Base-by-base conservation (phyloP, 306 rosid genomes). In the Hylodesmum podocarpum region DNA sequence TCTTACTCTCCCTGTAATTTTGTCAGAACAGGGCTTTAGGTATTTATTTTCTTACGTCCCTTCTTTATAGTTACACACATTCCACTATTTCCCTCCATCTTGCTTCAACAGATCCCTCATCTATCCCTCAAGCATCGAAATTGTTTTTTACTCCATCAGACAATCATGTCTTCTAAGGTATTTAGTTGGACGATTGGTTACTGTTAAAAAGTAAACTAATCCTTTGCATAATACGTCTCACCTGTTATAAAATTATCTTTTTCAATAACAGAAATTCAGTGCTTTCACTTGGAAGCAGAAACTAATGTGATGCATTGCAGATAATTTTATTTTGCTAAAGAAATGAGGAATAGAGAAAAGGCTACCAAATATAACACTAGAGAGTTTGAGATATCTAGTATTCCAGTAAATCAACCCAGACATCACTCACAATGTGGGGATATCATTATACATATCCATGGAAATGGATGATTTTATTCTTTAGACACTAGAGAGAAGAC, bases 391-490 rank as follows among this genome's bases (percentile, higher is more conserved):
- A 70, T 58, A 80, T 74, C 75, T 28, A 31, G 80, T 9, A 65
- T 47, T 57, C 4, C 55, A 63, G 74, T 43, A 34, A 41, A 77
- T 57, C 70, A 80, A 58, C 66, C 71, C 40, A 61, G 70, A 62
- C 58, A 84, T 19, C 59, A 63, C 49, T 64, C 66, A 33, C n/a
- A 43, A 4, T 1, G 55, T 13, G 12, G 53, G 29, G 44, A 67
- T 72, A 66, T 18, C 74, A 66, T 83, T 51, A 71, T 27, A 77
- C 84, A 65, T 57, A 70, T 58, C 74, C 68, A 50, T 70, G 31
- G 16, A 68, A 66, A 66, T 9, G 70, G 50, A 80, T 28, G 72
- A 70, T 66, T 25, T 49, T 66, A 51, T 50, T 72, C 72, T 2
- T 44, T 25, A 36, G 40, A 64, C 18, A n/a, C n/a, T n/a, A n/a